phyloP scores from a whole-genome alignment of 2,329 filamentous ascomycete genomes.

The Ceratocystis smalleyi region DNA sequence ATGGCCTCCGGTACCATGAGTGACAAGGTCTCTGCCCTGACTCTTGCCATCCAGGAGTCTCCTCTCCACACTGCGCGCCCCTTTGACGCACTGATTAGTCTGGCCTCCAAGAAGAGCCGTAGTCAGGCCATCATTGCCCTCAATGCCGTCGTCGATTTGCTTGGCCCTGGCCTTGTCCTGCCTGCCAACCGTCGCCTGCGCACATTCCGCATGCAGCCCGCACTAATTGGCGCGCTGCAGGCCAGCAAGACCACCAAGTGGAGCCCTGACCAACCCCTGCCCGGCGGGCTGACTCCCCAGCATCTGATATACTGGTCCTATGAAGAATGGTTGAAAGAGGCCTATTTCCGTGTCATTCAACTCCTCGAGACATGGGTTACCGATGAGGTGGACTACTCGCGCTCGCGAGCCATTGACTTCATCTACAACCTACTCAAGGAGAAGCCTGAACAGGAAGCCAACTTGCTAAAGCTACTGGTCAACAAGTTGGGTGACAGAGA shows the following conservation, averaged over 20 bases:
- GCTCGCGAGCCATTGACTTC: conserved; percentile 75
- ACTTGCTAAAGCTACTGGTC: conserved; percentile 74
- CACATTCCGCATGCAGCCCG: conserved; percentile 65
- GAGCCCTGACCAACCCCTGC: conserved; percentile 54
- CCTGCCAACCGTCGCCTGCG: conserved; percentile 69
- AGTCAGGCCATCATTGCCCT: conserved; percentile 87
- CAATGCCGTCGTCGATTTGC: conserved; percentile 81
- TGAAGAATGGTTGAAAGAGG: conserved; percentile 88
- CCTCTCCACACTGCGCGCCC: conserved; percentile 84
- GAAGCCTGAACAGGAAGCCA: conserved; percentile 94
- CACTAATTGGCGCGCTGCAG: conserved; percentile 55
- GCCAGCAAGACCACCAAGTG: conserved; percentile 42
- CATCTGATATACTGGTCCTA: conserved; percentile 82
- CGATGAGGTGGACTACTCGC: conserved; percentile 88
- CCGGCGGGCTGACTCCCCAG: conserved; percentile 53
- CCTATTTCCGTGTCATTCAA: conserved; percentile 86
- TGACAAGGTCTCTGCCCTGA: conserved; percentile 91
- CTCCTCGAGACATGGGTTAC: conserved; percentile 84
- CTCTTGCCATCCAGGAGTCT: conserved; percentile 87
- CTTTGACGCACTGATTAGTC: conserved; percentile 63
- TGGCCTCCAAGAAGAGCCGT: conserved; percentile 88
- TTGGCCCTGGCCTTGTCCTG: conserved; percentile 74
- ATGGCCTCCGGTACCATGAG: conserved; percentile 93
- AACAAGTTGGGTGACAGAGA: conserved; percentile 95
- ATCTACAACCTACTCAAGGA: conserved; percentile 83